Conservation (phyloP, 306 rosid genomes). For the Sicyos edulis region DNA sequence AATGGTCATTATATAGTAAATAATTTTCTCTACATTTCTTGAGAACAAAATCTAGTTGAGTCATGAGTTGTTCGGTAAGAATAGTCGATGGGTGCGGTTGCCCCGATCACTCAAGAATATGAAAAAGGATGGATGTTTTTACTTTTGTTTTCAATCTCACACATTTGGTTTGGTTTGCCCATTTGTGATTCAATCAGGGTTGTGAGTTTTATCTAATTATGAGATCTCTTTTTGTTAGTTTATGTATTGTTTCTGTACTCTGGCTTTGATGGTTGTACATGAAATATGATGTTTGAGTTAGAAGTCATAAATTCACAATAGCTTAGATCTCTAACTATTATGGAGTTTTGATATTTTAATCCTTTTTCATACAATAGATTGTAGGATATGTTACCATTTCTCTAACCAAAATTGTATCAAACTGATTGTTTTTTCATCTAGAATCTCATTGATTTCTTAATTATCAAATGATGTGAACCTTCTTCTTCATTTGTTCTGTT, state of each 20-base stretch:
- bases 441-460: conserved; percentile 1
- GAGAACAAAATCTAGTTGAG: too few relatives aligned
- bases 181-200: neutral
- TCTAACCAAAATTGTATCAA: neutral
- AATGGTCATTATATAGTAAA: too few relatives aligned
- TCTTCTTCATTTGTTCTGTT: neutral
- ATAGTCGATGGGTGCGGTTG: too few relatives aligned
- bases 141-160: neutral
- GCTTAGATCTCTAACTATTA: conserved; percentile 1
- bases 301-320: neutral
- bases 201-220: neutral
- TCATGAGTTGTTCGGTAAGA: too few relatives aligned
- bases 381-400: neutral
- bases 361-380: neutral
- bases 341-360: neutral
- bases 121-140: neutral
- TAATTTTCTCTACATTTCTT: too few relatives aligned
- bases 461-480: neutral
- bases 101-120: too few relatives aligned
- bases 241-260: neutral
- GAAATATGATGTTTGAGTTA: neutral
- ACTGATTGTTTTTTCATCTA: neutral
- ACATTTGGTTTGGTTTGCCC: neutral
- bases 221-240: conserved; percentile 15
- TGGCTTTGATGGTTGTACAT: conserved; percentile 2